These are phyloP conservation scores for Nyctanthes arbortristis DNA, from an alignment of 257 asterid species.

Conservation along the genomic window DNA sequence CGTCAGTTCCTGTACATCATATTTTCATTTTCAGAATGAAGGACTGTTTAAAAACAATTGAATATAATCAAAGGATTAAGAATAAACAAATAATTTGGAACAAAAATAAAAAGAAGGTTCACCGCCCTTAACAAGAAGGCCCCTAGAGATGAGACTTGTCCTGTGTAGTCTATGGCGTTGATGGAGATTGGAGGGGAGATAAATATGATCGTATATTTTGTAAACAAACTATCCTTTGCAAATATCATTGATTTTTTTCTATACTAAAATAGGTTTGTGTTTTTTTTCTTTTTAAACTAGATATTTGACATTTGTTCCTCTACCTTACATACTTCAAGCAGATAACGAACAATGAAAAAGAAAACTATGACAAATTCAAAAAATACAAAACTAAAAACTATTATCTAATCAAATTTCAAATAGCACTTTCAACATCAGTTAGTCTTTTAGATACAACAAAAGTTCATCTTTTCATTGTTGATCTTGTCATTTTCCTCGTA, in stretches of 20 bases:
- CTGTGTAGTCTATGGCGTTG: constrained; percentile 6
- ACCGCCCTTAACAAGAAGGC: neutral
- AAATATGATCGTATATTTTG: neutral
- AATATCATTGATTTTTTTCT: neutral
- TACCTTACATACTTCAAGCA: constrained; percentile 6
- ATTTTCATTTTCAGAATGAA: constrained; percentile 18
- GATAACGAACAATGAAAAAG: neutral
- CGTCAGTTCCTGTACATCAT: constrained; percentile 75
- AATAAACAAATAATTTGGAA: constrained; percentile 11
- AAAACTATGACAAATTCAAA: constrained; percentile 8
- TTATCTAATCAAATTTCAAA: neutral
- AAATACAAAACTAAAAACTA: neutral
- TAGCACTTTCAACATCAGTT: neutral
- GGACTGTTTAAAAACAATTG: constrained; percentile 14
- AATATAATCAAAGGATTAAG: constrained; percentile 1
- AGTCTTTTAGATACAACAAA: neutral
- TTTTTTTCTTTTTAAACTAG: neutral
- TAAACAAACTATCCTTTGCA: constrained; percentile 1
- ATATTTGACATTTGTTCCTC: constrained; percentile 1
- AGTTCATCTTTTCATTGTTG: neutral
- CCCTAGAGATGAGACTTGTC: neutral
- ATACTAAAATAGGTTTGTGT: constrained; percentile 2
- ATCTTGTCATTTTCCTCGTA: neutral
- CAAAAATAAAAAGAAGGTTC: neutral
- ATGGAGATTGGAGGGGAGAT: neutral